phyloP scores from a whole-genome alignment of 306 rosid genomes.

The Crataegus laevigata region DNA sequence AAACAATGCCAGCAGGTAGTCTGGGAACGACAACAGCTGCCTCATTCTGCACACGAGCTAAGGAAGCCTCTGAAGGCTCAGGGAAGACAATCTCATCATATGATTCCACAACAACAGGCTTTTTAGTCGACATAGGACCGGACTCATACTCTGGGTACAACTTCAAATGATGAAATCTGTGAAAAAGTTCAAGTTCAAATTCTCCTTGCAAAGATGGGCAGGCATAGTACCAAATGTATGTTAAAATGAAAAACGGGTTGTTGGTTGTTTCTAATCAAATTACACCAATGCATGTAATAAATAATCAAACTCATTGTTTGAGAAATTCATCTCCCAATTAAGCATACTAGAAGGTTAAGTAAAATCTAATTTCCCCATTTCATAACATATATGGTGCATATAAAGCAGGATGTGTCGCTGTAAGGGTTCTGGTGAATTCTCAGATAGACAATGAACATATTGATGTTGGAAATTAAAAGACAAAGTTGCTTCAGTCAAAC shows the following conservation, averaged over 20 bases:
- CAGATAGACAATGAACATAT: not conserved
- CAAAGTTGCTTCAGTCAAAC: not conserved
- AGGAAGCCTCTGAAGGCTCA: slow-evolving; percentile 62
- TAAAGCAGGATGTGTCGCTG: not conserved
- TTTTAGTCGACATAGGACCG: slow-evolving; percentile 68
- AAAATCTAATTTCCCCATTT: not conserved
- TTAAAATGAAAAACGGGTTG: not conserved
- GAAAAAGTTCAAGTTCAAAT: slow-evolving; percentile 15
- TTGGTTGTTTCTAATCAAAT: not conserved
- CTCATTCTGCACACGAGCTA: slow-evolving; percentile 54
- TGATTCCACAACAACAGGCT: slow-evolving; percentile 62
- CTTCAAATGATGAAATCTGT: slow-evolving; percentile 80
- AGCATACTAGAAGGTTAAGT: not conserved
- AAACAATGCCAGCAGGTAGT: slow-evolving; percentile 48
- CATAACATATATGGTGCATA: not conserved
- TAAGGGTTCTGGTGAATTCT: not conserved
- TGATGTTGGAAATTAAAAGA: not conserved
- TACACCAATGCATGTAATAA: not conserved
- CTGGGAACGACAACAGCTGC: slow-evolving; percentile 51
- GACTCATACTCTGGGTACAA: slow-evolving; percentile 74
- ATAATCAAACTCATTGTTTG: not conserved
- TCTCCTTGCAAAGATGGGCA: not conserved
- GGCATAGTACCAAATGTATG: not conserved
- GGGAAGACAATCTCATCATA: slow-evolving; percentile 72
- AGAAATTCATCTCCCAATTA: not conserved